Evolutionary conservation across 352 stramenopile species (phyloP).

Genomic region (Phytophthora sojae): DNA sequence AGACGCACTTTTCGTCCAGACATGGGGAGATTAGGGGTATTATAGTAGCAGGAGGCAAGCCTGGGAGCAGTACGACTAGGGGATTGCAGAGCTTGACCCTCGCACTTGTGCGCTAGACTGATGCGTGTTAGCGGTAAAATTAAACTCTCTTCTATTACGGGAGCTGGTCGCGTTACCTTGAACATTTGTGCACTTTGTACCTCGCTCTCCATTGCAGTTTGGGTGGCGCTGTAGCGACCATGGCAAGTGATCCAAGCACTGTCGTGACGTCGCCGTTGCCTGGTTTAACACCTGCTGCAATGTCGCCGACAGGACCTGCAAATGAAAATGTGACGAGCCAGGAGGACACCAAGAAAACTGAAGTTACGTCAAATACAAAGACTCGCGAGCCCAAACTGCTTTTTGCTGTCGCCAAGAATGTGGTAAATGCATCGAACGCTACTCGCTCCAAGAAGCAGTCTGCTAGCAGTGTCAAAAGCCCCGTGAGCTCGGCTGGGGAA

Average conservation of each 20-base stretch:
- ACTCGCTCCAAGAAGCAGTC: slow-evolving; percentile 27
- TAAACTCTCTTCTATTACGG: slow-evolving; percentile 31
- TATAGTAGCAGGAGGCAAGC: slow-evolving; percentile 24
- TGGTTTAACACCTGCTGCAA: slow-evolving; percentile 28
- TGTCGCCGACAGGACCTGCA: slow-evolving; percentile 23
- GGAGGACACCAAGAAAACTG: slow-evolving; percentile 24
- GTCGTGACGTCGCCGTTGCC: slow-evolving; percentile 25
- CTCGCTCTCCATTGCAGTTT: not conserved
- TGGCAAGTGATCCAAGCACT: slow-evolving; percentile 19
- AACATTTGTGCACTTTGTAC: not conserved
- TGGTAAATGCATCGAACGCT: slow-evolving; percentile 29
- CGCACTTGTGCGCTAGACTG: not conserved
- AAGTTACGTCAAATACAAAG: slow-evolving; percentile 13
- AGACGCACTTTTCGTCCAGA: not conserved
- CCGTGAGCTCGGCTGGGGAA: slow-evolving; percentile 6
- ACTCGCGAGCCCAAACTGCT: slow-evolving; percentile 33
- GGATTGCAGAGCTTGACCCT: slow-evolving; percentile 1
- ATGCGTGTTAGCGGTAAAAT: slow-evolving; percentile 21
- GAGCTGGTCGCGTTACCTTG: slow-evolving; percentile 8
- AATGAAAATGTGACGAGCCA: slow-evolving; percentile 25
- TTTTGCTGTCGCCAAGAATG: slow-evolving; percentile 40
- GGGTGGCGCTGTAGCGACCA: slow-evolving; percentile 5
- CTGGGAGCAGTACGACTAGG: not conserved
- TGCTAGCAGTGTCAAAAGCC: slow-evolving; percentile 7
- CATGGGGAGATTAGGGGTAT: slow-evolving; percentile 16